phyloP scores from a whole-genome alignment of 2,329 filamentous ascomycete species.

The Fusarium oxysporum region DNA sequence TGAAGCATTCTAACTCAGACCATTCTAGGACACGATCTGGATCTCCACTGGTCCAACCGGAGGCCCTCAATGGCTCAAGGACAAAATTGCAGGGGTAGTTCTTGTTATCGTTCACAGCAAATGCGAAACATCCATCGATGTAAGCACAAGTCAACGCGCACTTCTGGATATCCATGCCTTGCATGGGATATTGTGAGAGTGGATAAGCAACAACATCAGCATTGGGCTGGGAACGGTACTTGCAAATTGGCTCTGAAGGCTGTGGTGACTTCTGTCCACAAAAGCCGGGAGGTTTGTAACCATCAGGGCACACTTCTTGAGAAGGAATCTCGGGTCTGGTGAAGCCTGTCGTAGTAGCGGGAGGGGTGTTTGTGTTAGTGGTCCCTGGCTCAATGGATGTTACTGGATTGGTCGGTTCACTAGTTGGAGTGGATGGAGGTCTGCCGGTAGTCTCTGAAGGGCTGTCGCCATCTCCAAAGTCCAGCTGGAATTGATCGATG shows the following conservation, averaged over 20 bases:
- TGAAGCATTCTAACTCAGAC: not conserved
- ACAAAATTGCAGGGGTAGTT: not conserved
- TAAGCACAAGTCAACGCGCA: not conserved
- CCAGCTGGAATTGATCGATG: conserved; percentile 8
- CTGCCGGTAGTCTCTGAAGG: not conserved
- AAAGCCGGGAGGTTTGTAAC: not conserved
- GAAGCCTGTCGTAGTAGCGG: not conserved
- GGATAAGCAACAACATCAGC: not conserved
- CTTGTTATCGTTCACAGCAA: not conserved
- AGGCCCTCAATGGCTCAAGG: not conserved
- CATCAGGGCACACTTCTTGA: not conserved
- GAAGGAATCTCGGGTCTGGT: not conserved
- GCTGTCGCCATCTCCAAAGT: not conserved
- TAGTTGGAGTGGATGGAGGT: not conserved
- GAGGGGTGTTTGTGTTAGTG: not conserved
- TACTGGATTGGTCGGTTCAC: not conserved
- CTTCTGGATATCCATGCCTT: not conserved
- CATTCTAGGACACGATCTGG: not conserved
- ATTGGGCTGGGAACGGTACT: not conserved
- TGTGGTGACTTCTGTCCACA: not conserved
- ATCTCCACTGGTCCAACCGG: not conserved
- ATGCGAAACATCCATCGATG: not conserved
- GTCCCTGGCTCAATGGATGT: not conserved
- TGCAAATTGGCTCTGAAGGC: not conserved
- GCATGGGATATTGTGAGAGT: not conserved